Evolutionary conservation across 345 rosid species (phyloP).

Genomic region (Adansonia digitata): DNA sequence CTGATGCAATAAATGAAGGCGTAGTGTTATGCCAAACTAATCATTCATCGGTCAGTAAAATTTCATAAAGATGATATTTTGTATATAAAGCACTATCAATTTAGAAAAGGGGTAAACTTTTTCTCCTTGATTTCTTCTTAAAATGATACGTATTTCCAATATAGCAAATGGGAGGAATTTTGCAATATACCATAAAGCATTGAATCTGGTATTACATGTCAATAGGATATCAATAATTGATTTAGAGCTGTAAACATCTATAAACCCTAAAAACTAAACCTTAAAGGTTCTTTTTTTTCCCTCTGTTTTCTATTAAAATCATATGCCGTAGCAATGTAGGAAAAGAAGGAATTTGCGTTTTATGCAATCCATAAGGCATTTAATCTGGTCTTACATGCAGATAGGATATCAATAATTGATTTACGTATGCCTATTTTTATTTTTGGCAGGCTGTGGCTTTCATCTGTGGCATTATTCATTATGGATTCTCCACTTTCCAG

Average conservation of each 20-base stretch:
- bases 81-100: not conserved
- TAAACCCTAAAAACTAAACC: too few relatives aligned
- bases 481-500: conserved; percentile 39
- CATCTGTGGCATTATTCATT: conserved; percentile 56
- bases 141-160: not conserved
- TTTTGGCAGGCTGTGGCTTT: conserved; percentile 77
- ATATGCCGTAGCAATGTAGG: not conserved
- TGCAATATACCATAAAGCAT: not conserved
- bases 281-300: not conserved
- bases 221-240: too few relatives aligned
- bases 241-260: too few relatives aligned
- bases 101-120: not conserved
- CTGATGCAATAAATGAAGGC: not conserved
- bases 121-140: too few relatives aligned
- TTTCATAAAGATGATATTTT: not conserved
- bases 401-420: not conserved
- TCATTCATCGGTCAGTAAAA: not conserved
- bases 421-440: conserved; percentile 5
- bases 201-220: too few relatives aligned
- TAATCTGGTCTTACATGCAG: not conserved
- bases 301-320: not conserved
- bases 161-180: not conserved
- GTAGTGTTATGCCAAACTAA: not conserved
- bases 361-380: not conserved
- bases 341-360: not conserved